phyloP scores from a whole-genome alignment of 2,329 filamentous ascomycete species.

The Chaetomium globosum region DNA sequence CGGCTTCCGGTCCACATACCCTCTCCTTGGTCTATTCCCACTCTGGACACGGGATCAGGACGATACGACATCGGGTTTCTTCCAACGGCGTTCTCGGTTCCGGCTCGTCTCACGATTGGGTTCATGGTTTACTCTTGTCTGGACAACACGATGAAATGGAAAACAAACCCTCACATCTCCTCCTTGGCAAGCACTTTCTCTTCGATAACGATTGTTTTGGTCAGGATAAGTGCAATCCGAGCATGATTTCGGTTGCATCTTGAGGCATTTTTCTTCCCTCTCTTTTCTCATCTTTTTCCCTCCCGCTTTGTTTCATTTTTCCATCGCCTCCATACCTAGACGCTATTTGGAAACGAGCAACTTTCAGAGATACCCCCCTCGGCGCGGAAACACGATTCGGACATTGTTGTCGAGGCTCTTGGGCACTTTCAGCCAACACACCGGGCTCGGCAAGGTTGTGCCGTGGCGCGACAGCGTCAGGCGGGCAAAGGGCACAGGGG shows the following conservation, averaged over 20 bases:
- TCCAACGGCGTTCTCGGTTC: conserved; percentile 36
- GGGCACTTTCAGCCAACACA: conserved; percentile 16
- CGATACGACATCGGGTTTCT: conserved; percentile 32
- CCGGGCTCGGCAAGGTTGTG: conserved; percentile 19
- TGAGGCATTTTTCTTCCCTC: conserved; percentile 5
- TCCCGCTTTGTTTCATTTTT: conserved; percentile 3
- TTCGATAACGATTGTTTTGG: conserved; percentile 11
- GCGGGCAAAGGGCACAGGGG: conserved; percentile 13
- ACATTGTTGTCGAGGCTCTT: conserved; percentile 27
- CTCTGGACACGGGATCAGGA: conserved; percentile 28
- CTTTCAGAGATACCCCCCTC: conserved; percentile 28
- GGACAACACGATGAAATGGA: conserved; percentile 33
- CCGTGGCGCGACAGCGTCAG: conserved; percentile 12
- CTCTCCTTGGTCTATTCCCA: conserved; percentile 26
- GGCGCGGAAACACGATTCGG: conserved; percentile 23
- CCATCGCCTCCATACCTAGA: conserved; percentile 28
- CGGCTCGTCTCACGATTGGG: conserved; percentile 31
- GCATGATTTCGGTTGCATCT: neutral
- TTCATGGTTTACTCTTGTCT: conserved; percentile 31
- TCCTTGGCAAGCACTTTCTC: conserved; percentile 22
- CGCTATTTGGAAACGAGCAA: conserved; percentile 29
- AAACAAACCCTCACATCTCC: conserved; percentile 25
- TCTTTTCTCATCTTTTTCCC: conserved; percentile 3
- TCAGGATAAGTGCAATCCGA: neutral
- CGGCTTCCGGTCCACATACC: conserved; percentile 23